These are phyloP conservation scores for Hordeum pubiflorum DNA, from an alignment of 202 grass and related monocot species.

Conservation along the genomic window DNA sequence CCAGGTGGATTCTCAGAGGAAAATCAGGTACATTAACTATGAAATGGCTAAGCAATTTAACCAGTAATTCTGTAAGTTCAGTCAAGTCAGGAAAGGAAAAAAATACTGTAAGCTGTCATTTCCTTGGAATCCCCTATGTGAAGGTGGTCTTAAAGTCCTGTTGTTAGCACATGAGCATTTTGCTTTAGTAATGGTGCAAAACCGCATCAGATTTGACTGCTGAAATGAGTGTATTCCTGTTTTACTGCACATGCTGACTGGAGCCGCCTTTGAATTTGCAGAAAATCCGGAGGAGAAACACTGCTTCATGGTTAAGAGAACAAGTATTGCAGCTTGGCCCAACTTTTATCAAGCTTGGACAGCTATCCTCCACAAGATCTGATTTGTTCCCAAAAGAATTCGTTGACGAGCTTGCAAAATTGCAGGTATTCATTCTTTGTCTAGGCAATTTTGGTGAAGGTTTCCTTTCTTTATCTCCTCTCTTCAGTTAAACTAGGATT, in stretches of 20 bases:
- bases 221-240: not conserved
- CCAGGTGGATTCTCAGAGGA: conserved; percentile 73
- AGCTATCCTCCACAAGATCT: conserved; percentile 90
- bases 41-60: not conserved
- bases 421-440: conserved; percentile 59
- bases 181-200: not conserved
- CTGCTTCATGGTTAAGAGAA: conserved; percentile 92
- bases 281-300: conserved; percentile 67
- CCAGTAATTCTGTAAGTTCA: not conserved
- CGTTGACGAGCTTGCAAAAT: conserved; percentile 92
- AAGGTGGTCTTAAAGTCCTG: not conserved
- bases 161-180: not conserved
- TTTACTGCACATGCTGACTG: conserved; percentile 10
- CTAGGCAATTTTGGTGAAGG: not conserved
- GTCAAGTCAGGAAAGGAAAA: not conserved
- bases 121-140: not conserved
- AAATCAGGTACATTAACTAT: conserved; percentile 52
- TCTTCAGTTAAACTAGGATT: not conserved
- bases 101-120: not conserved
- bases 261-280: conserved; percentile 30
- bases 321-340: conserved; percentile 92
- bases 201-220: not conserved
- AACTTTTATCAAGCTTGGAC: conserved; percentile 93
- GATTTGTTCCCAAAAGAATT: conserved; percentile 89
- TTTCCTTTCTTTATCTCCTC: not conserved